Evolutionary conservation across 73 alveolate genomes (phyloP).

Genomic region (Paramecium sexaurelia): DNA sequence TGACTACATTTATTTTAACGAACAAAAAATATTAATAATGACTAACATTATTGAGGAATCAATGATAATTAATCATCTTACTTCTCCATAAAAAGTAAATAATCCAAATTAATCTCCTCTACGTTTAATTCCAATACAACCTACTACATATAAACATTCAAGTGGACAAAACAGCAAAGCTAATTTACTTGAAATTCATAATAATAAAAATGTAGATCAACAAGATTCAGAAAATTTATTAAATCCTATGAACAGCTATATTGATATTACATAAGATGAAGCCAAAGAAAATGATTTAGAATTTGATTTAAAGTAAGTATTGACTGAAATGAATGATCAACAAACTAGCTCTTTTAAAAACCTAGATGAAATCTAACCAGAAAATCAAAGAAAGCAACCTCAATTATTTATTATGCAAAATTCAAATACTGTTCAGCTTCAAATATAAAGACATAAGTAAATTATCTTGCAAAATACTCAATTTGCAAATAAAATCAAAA

Average conservation of each 20-base stretch:
- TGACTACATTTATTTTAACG: slow-evolving; percentile 50
- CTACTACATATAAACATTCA: background rate
- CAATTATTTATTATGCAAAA: background rate
- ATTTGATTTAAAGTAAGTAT: background rate
- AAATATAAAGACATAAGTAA: background rate
- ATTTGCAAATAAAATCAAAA: background rate
- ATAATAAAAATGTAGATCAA: background rate
- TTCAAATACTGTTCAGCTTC: background rate
- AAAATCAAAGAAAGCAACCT: background rate
- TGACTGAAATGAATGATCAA: background rate
- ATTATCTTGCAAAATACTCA: background rate
- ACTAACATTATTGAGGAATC: slow-evolving; percentile 40
- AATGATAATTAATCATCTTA: slow-evolving; percentile 9
- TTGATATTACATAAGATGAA: background rate
- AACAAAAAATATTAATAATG: slow-evolving; percentile 35
- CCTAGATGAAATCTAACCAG: background rate
- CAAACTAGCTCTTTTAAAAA: background rate
- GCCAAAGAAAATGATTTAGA: background rate
- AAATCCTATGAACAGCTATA: background rate
- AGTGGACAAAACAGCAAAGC: background rate
- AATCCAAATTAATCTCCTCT: background rate
- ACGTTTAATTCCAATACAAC: background rate
- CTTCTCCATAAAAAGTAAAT: background rate
- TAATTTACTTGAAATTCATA: background rate
- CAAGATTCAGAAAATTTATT: background rate